Percentiles rank a stretch among this genome's conserved stretches.
phyloP scores from a whole-genome alignment of 345 rosid genomes.

The Reutealis trisperma region DNA sequence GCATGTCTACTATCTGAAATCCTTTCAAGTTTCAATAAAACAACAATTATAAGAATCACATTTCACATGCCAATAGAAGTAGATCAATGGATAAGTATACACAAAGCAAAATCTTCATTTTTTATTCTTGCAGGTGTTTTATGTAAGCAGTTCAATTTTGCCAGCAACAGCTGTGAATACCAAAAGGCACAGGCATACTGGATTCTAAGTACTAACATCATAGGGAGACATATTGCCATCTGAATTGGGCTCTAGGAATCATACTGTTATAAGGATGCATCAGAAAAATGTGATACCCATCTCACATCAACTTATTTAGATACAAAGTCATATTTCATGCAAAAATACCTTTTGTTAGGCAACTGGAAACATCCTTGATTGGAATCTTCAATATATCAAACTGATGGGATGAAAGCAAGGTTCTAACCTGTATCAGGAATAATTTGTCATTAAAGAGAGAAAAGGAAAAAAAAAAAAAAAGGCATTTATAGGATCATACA shows the following conservation, averaged over 20 bases:
- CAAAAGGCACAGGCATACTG: background rate
- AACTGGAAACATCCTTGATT: constrained; percentile 54
- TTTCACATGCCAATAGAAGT: background rate
- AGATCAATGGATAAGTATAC: background rate
- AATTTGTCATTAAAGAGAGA: background rate
- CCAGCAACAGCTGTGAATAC: background rate
- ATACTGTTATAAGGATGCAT: background rate
- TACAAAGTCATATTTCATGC: background rate
- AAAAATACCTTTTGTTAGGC: constrained; percentile 55
- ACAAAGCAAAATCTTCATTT: background rate
- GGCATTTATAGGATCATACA: constrained; percentile 4
- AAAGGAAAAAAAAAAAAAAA: too few relatives aligned
- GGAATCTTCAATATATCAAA: constrained; percentile 68
- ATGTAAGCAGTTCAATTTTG: background rate
- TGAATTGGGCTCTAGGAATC: background rate
- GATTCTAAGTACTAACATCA: background rate
- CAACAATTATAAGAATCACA: background rate
- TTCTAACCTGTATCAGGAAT: constrained; percentile 48
- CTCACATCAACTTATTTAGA: background rate
- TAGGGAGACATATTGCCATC: background rate
- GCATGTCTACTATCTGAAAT: background rate
- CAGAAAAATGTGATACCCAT: background rate
- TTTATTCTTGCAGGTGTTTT: background rate
- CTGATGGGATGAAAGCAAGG: constrained; percentile 56
- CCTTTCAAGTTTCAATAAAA: background rate